phyloP scores from a whole-genome alignment of 495 filamentous ascomycete species.

The Neurospora africana region DNA sequence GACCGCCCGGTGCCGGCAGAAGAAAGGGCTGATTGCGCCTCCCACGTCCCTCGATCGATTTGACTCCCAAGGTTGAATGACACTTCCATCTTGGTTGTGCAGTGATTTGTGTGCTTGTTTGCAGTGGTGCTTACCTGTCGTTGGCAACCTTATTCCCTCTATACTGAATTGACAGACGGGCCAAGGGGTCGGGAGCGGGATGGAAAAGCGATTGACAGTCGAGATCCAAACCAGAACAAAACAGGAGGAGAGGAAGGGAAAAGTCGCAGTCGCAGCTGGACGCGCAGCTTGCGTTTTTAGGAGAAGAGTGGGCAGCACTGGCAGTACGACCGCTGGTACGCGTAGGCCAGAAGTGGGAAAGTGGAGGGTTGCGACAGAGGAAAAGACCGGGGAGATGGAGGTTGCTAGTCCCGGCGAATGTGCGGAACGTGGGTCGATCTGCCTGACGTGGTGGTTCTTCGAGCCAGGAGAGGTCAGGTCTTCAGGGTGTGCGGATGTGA shows the following conservation, averaged over 20 bases:
- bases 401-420: slow-evolving; percentile 25
- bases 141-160: neutral
- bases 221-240: slow-evolving; percentile 2
- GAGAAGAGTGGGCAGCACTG: neutral
- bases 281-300: slow-evolving; percentile 1
- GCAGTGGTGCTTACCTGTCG: neutral
- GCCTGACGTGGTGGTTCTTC: slow-evolving; percentile 11
- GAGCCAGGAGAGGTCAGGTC: neutral
- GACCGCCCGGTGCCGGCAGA: neutral
- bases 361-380: slow-evolving; percentile 23
- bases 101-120: neutral
- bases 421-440: slow-evolving; percentile 27
- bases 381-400: slow-evolving; percentile 24
- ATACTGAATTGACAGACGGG: neutral
- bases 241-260: slow-evolving; percentile 7
- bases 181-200: neutral
- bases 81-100: neutral
- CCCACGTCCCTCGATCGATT: neutral
- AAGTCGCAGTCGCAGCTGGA: slow-evolving; percentile 5
- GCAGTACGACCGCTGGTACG: neutral
- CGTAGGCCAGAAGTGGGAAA: slow-evolving; percentile 9
- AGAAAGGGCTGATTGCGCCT: neutral
- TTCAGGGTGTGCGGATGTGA: slow-evolving; percentile 7
- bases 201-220: neutral
- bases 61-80: neutral